These are phyloP conservation scores for Pseudogymnoascus sp. DNA, from an alignment of 2,329 filamentous ascomycete genomes.

Conservation along the genomic window DNA sequence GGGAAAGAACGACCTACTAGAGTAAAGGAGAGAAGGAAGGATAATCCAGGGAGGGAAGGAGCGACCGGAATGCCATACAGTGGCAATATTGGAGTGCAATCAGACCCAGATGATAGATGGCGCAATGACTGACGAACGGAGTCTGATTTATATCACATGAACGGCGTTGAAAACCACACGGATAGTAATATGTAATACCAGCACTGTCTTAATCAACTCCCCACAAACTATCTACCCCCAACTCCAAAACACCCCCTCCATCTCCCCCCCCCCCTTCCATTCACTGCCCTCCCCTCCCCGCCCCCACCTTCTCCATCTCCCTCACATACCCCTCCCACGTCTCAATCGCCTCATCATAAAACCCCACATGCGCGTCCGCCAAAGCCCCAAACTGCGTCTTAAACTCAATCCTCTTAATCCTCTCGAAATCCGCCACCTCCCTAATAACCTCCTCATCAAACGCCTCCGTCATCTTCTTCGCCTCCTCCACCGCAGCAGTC, in stretches of 20 bases:
- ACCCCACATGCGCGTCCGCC: slow-evolving; percentile 76
- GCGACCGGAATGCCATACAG: not conserved
- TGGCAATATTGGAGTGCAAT: not conserved
- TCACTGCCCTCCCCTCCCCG: not conserved
- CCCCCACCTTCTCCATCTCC: slow-evolving; percentile 69
- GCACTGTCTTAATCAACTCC: not conserved
- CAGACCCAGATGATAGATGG: not conserved
- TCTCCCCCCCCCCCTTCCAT: not conserved
- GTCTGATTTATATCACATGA: not conserved
- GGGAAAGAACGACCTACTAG: not conserved
- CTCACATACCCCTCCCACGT: slow-evolving; percentile 86
- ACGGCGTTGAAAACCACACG: not conserved
- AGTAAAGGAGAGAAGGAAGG: not conserved
- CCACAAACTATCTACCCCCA: not conserved
- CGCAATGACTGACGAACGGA: not conserved
- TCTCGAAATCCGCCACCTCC: slow-evolving; percentile 88
- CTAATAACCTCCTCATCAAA: slow-evolving; percentile 95
- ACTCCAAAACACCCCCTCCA: slow-evolving; percentile 1
- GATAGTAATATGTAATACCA: slow-evolving; percentile 3
- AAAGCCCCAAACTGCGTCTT: slow-evolving; percentile 75
- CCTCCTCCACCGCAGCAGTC: slow-evolving; percentile 78
- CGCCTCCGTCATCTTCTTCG: slow-evolving; percentile 77
- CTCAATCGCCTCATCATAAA: slow-evolving; percentile 70
- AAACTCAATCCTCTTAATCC: slow-evolving; percentile 92
- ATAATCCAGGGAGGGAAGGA: not conserved